These are phyloP conservation scores for Chaetomiaceae sp. DNA, from an alignment of 2,329 filamentous ascomycete genomes.

Conservation along the genomic window DNA sequence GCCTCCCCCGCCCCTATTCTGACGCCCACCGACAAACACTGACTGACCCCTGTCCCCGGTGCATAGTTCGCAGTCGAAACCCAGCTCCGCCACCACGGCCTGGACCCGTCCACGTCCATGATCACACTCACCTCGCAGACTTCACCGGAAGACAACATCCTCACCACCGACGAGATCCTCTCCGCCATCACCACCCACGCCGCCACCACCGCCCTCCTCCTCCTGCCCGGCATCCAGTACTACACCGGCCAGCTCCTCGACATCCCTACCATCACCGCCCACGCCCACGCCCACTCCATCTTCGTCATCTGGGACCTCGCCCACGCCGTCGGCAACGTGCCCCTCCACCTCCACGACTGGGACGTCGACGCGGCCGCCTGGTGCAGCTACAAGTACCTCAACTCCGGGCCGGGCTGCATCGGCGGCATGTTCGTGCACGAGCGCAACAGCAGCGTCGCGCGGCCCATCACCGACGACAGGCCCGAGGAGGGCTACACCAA, in stretches of 20 bases:
- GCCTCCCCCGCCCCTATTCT: conserved; percentile 24
- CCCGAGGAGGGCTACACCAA: conserved; percentile 40
- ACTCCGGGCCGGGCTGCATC: conserved; percentile 69
- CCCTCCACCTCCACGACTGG: conserved; percentile 68
- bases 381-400: conserved; percentile 83
- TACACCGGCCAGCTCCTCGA: conserved; percentile 77
- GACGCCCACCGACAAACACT: conserved; percentile 13
- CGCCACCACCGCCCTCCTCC: conserved; percentile 60
- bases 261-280: conserved; percentile 65
- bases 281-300: conserved; percentile 62
- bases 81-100: conserved; percentile 64
- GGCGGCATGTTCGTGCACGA: conserved; percentile 71
- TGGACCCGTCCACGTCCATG: conserved; percentile 61
- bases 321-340: conserved; percentile 73
- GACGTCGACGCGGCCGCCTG: conserved; percentile 72
- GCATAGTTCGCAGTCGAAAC: conserved; percentile 69
- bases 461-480: conserved; percentile 29
- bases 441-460: conserved; percentile 47
- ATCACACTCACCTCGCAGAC: conserved; percentile 58
- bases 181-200: conserved; percentile 63
- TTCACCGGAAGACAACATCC: conserved; percentile 41
- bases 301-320: conserved; percentile 76
- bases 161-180: conserved; percentile 64
- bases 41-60: no score
- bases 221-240: conserved; percentile 74